Evolutionary conservation across 116 monocot genomes (phyloP), one percentile per base, ranked within the genome.

Genomic region (Dioscorea cayenensis): DNA sequence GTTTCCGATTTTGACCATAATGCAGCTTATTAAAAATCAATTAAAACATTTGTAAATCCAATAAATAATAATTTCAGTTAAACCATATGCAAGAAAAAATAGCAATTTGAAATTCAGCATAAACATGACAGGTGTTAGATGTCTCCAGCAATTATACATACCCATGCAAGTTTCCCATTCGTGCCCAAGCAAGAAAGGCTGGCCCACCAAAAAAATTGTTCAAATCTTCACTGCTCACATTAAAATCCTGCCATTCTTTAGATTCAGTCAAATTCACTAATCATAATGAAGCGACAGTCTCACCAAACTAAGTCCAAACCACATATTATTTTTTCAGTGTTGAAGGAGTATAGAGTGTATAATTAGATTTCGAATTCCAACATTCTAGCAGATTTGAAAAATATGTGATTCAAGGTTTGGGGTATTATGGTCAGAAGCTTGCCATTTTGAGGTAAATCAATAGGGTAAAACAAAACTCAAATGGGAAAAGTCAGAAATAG

Each of bases 171-270:
- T 96, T 96, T 7, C 90, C 92, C 92, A 96, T 96, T 35, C 96
- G 88, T 66, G 96, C 92, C 96, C 96, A 96, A 25, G 90, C 90
- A 81, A 96, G 96, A 71, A 96, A 96, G 38, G 96, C 92, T 64
- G 96, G 92, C 61, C 92, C 96, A 29, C 96, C 96, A 64, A 92
- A 96, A 83, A 96, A 96, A 19, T 78, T 63, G 74, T 72, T 73
- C 50, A 96, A 74, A 66, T 84, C 84, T 86, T 84, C 69, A 64
- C 67, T 73, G 43, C 72, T 88, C 36, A 96, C 76, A 76, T 83
- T 86, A 64, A 86, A 92, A 55, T 62, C 84, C 95, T 95, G 81
- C 32, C 48, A 81, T 59, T 66, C 22, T 64, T 71, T 18, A 66
- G 18, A 62, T 70, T 60, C 20, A 77, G 28, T 59, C 71, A 79